A percentile compares a stretch with the other conserved stretches of the same genome.
These are phyloP conservation scores for Saccharomyces uvarum DNA, from an alignment of 1,139 yeast species.

Conservation along the genomic window DNA sequence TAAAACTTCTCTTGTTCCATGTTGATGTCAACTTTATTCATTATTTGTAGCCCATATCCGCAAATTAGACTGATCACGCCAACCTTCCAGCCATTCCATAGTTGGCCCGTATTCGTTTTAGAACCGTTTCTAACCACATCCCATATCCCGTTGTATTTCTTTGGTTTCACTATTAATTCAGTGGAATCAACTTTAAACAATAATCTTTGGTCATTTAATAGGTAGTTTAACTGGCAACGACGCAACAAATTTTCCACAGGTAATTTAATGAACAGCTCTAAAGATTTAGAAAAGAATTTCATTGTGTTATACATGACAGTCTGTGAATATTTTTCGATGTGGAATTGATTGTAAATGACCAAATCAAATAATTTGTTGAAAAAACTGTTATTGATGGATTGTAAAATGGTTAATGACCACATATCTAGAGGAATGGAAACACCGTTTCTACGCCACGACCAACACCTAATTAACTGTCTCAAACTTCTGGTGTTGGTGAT, in stretches of 20 bases:
- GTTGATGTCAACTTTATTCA: constrained; percentile 45
- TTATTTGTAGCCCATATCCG: constrained; percentile 70
- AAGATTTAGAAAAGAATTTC: constrained; percentile 47
- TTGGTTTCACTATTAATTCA: constrained; percentile 48
- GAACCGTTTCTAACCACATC: constrained; percentile 40
- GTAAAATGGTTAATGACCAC: constrained; percentile 36
- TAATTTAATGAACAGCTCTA: constrained; percentile 66
- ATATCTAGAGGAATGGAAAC: constrained; percentile 23
- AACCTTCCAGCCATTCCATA: constrained; percentile 89
- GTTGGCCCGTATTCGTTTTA: constrained; percentile 36
- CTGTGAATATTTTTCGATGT: constrained; percentile 60
- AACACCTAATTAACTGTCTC: constrained; percentile 30
- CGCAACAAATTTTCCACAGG: constrained; percentile 84
- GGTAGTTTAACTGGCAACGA: constrained; percentile 69
- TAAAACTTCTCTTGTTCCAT: constrained; percentile 35
- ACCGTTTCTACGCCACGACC: constrained; percentile 36
- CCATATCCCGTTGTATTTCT: constrained; percentile 45
- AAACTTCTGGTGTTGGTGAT: constrained; percentile 29
- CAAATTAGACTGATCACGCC: constrained; percentile 74
- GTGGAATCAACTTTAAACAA: constrained; percentile 29
- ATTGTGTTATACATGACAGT: constrained; percentile 52
- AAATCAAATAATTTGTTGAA: constrained; percentile 66
- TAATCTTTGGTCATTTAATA: constrained; percentile 31
- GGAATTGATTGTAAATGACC: constrained; percentile 54
- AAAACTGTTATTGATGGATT: constrained; percentile 46